These are phyloP conservation scores for Gaeumannomyces tritici DNA, from an alignment of 2,329 filamentous ascomycete species.

Conservation along the genomic window DNA sequence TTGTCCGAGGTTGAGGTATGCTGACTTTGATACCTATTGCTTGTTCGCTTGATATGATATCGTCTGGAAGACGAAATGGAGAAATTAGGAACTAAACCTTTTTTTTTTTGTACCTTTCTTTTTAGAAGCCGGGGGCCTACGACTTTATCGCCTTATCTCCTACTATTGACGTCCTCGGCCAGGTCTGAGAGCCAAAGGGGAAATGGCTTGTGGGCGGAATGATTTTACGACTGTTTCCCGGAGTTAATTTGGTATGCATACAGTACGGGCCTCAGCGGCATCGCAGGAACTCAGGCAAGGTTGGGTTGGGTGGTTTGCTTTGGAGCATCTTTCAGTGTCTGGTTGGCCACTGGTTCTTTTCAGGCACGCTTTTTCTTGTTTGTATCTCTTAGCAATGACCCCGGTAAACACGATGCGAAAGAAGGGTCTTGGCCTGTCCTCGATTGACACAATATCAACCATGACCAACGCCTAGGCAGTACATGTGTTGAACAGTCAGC, in stretches of 20 bases:
- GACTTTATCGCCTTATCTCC: neutral
- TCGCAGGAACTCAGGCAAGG: too few relatives aligned
- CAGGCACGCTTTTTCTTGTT: neutral
- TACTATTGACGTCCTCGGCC: neutral
- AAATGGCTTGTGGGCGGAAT: neutral
- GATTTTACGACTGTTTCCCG: neutral
- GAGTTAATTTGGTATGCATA: neutral
- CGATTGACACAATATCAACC: neutral
- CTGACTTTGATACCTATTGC: neutral
- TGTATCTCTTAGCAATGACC: neutral
- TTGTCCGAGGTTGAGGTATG: slow-evolving; percentile 1
- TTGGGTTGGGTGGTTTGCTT: neutral
- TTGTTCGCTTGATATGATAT: neutral
- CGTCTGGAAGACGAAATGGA: neutral
- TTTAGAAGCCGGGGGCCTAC: neutral
- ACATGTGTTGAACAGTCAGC: neutral
- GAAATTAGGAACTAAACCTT: neutral
- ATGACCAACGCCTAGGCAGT: neutral
- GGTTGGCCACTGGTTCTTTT: neutral
- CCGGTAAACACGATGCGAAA: neutral
- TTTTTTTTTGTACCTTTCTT: neutral
- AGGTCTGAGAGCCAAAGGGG: neutral
- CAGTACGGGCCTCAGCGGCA: neutral
- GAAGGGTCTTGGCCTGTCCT: neutral
- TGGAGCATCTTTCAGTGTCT: neutral